Percentiles rank a stretch among this genome's conserved stretches.
Evolutionary conservation across 768 basidiomycete genomes (phyloP).

Genomic region (Tubosaeta brunneosetosa): DNA sequence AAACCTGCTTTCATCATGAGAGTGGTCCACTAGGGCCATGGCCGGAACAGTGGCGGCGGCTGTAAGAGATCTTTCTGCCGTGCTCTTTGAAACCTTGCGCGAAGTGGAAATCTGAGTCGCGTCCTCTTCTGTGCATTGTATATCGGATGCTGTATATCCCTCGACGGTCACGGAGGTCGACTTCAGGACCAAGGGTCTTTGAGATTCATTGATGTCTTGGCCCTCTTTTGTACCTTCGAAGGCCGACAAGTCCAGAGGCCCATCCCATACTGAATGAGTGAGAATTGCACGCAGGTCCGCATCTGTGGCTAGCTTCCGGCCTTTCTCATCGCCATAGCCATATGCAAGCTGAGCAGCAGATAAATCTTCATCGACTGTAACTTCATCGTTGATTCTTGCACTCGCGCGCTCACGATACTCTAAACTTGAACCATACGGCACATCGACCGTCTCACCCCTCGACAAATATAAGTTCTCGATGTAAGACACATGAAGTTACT

Average conservation of each 20-base stretch:
- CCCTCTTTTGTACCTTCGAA: neutral
- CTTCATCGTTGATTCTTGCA: neutral
- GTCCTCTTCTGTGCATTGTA: neutral
- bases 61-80: neutral
- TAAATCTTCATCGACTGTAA: neutral
- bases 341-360: neutral
- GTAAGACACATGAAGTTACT: neutral
- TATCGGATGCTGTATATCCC: too few species aligned
- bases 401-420: neutral
- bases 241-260: neutral
- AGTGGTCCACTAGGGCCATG: neutral
- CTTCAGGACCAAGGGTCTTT: neutral
- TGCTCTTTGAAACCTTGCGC: neutral
- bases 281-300: neutral
- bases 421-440: neutral
- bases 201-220: neutral
- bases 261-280: neutral
- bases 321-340: neutral
- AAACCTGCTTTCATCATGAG: constrained; percentile 1
- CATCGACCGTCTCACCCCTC: neutral
- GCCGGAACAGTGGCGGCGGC: neutral
- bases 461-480: neutral
- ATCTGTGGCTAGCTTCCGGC: neutral
- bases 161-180: neutral
- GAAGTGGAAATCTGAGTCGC: neutral